Evolutionary conservation across 257 asterid genomes (phyloP), one percentile per base, ranked within the genome.

Genomic region (Primulina huaijiensis): DNA sequence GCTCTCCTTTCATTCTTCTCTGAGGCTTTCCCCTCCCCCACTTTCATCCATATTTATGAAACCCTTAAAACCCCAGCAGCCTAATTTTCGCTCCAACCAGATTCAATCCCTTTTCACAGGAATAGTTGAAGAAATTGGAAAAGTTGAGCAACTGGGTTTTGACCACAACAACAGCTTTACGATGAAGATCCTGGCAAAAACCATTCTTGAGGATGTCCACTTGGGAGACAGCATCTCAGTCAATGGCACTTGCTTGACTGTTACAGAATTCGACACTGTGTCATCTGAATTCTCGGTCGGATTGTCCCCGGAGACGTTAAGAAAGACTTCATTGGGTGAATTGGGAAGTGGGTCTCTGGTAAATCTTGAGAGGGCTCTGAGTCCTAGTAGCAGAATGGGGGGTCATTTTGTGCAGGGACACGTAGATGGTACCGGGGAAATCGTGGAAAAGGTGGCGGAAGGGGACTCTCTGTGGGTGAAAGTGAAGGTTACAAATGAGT

Each of bases 361-460:
- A 3, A 92, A 92, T 78, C 71, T 92, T 75, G 98, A 92, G 80
- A 83, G 96, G 87, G 98, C 96, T 1, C 19, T 89, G 78, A 82
- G 75, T 59, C 96, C 98, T 71, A 85, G 68, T 50, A 83, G 90
- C 31, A 83, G 98, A 72, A 89, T 92, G 98, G 96, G 98, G 35
- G 98, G 98, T 8, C 96, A 92, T 72, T 89, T 89, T 62, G 96
- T 88, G 78, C 98, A 92, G 86, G 98, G 96, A 4, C 98, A 92
- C 64, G 96, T 89, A 12, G 98, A 92, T 67, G 94, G 89, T 58
- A 92, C 96, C 0, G 98, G 96, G 6, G 81, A 79, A 63, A 92
- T 92, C 9, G 87, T 86, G 55, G 88, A 78, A 8, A 76, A 74
- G 74, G 69, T 67, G 21, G 65, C 83, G 0, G 98, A 92, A 73